These are phyloP conservation scores for Rhynchospora pubera DNA, from an alignment of 176 grass and related monocot species.

Conservation along the genomic window DNA sequence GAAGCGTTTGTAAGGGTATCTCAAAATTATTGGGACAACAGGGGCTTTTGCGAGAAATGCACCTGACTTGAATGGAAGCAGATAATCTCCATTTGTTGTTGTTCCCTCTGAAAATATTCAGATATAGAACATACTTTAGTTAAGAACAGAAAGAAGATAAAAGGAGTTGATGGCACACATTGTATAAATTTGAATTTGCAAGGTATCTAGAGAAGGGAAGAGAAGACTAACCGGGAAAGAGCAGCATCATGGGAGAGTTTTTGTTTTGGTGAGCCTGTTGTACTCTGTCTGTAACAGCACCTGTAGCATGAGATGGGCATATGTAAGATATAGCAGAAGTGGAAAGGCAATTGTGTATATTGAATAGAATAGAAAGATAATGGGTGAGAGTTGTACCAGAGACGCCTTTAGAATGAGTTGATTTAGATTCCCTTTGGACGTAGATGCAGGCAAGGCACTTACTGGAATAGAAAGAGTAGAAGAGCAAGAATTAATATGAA, in stretches of 20 bases:
- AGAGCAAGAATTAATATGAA: too few relatives aligned
- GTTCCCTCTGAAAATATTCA: constrained; percentile 67
- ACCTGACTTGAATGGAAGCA: constrained; percentile 89
- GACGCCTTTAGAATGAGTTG: constrained; percentile 84
- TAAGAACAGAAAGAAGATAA: background rate
- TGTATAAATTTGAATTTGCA: background rate
- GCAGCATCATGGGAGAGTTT: constrained; percentile 69
- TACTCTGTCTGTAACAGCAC: constrained; percentile 79
- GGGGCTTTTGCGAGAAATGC: constrained; percentile 84
- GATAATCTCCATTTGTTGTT: constrained; percentile 90
- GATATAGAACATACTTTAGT: constrained; percentile 5
- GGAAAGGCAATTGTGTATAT: background rate
- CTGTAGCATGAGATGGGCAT: constrained; percentile 20
- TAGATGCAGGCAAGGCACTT: constrained; percentile 97
- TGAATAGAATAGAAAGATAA: background rate
- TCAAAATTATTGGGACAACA: constrained; percentile 76
- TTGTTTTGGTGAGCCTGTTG: constrained; percentile 51
- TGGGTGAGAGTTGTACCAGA: constrained; percentile 45
- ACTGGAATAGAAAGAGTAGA: constrained; percentile 41
- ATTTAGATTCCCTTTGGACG: constrained; percentile 91
- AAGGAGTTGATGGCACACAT: background rate
- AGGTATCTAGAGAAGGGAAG: background rate
- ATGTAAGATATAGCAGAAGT: background rate
- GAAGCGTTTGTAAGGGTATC: constrained; percentile 86
- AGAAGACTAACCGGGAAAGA: constrained; percentile 76